A percentile compares a stretch with the other conserved stretches of the same genome.
These are phyloP conservation scores for Tricholoma bakamatsutake DNA, from an alignment of 768 basidiomycete genomes.

Conservation along the genomic window DNA sequence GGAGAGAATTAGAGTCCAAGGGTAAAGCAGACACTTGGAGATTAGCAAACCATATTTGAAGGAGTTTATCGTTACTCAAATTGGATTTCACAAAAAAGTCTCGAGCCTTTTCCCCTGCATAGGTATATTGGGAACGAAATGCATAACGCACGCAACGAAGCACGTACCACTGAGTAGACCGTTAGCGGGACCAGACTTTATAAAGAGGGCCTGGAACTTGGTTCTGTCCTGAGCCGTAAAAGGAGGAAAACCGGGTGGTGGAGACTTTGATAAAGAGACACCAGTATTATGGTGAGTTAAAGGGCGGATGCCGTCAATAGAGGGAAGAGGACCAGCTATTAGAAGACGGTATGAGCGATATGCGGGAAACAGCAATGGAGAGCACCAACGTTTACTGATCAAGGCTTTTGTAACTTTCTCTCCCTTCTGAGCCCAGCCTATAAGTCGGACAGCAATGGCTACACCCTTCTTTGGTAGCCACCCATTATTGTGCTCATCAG, in stretches of 20 bases:
- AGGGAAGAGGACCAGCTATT: conserved; percentile 79
- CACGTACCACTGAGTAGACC: conserved; percentile 72
- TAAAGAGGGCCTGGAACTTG: conserved; percentile 81
- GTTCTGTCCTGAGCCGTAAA: conserved; percentile 75
- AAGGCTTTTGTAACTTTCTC: conserved; percentile 59
- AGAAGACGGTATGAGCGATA: conserved; percentile 11
- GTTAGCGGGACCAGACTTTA: conserved; percentile 60
- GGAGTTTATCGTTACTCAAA: conserved; percentile 78
- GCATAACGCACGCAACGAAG: neutral
- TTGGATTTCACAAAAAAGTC: conserved; percentile 90
- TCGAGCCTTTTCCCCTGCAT: conserved; percentile 77
- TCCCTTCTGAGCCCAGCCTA: conserved; percentile 90
- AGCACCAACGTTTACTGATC: conserved; percentile 61
- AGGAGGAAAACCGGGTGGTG: conserved; percentile 54
- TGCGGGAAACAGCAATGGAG: conserved; percentile 4
- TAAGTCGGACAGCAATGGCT: conserved; percentile 81
- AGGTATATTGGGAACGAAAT: neutral
- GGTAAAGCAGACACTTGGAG: neutral
- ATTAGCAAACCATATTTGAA: conserved; percentile 79
- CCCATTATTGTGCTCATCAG: conserved; percentile 92
- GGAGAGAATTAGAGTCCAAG: conserved; percentile 4
- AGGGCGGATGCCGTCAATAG: conserved; percentile 63
- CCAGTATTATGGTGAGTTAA: conserved; percentile 55
- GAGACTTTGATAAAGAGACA: conserved; percentile 59
- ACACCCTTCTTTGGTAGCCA: conserved; percentile 87